A percentile compares a stretch with the other conserved stretches of the same genome.
phyloP scores from a whole-genome alignment of 2,329 filamentous ascomycete genomes.

The Pleurostoma richardsiae region DNA sequence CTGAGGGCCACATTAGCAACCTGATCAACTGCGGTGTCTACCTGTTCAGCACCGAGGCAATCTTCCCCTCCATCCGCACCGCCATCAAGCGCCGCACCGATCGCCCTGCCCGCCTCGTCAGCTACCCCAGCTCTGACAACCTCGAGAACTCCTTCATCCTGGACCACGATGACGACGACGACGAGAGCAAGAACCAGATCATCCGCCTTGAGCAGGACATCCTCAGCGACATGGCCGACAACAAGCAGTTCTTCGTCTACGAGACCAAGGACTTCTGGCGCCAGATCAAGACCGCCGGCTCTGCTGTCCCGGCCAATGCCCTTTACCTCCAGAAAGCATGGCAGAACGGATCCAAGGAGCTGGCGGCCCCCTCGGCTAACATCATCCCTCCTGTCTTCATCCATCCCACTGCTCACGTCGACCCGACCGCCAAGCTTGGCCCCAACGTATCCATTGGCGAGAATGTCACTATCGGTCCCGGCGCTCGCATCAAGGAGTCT shows the following conservation, averaged over 20 bases:
- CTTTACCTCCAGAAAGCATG: constrained; percentile 93
- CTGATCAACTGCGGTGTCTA: constrained; percentile 99
- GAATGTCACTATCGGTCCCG: constrained; percentile 77
- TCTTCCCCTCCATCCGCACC: constrained; percentile 91
- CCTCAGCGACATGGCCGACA: constrained; percentile 89
- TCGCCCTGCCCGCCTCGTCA: constrained; percentile 74
- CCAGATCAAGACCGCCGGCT: constrained; percentile 98
- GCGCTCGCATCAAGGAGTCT: constrained; percentile 89
- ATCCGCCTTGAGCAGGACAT: constrained; percentile 97
- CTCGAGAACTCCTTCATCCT: constrained; percentile 62
- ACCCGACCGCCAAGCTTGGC: constrained; percentile 92
- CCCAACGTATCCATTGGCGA: constrained; percentile 96
- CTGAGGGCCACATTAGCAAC: constrained; percentile 94
- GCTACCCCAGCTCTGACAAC: constrained; percentile 95
- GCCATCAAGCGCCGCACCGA: constrained; percentile 95
- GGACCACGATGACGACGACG: constrained; percentile 46
- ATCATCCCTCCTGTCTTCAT: constrained; percentile 93
- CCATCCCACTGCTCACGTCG: constrained; percentile 83
- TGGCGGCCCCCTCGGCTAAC: constrained; percentile 76
- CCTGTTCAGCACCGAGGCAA: constrained; percentile 90
- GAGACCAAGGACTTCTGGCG: constrained; percentile 99
- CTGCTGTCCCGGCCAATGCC: constrained; percentile 92
- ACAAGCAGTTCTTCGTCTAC: constrained; percentile 95
- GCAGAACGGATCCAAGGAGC: constrained; percentile 76
- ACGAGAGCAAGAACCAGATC: constrained; percentile 76